phyloP scores from a whole-genome alignment of 2,329 filamentous ascomycete species.

The Phialophora expanda region DNA sequence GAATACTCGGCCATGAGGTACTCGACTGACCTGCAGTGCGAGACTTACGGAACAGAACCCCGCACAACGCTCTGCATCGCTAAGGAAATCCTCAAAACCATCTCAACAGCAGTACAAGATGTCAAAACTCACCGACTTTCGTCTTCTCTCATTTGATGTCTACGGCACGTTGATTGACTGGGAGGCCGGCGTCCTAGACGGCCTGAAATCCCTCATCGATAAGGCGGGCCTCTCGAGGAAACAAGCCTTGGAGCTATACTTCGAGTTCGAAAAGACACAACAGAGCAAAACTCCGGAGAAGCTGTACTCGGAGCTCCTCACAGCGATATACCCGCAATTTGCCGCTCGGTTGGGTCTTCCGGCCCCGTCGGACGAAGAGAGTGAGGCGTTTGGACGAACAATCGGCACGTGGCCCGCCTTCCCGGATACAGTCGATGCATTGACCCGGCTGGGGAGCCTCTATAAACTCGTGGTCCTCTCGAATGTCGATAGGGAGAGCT shows the following conservation, averaged over 20 bases:
- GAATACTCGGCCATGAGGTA: background rate
- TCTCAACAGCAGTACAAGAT: background rate
- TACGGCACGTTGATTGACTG: constrained; percentile 82
- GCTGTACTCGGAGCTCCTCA: constrained; percentile 23
- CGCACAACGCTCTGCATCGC: background rate
- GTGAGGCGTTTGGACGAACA: constrained; percentile 53
- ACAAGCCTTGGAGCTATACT: constrained; percentile 16
- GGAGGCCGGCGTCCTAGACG: constrained; percentile 64
- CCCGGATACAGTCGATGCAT: constrained; percentile 60
- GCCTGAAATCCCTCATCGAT: constrained; percentile 15
- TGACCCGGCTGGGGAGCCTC: constrained; percentile 54
- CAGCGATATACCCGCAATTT: constrained; percentile 22
- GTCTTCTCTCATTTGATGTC: constrained; percentile 71
- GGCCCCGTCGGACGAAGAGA: constrained; percentile 43
- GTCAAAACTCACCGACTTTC: constrained; percentile 37
- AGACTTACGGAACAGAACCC: background rate
- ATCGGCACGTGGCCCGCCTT: constrained; percentile 62
- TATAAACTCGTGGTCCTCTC: constrained; percentile 63
- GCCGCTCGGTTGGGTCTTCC: constrained; percentile 13
- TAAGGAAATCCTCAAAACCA: background rate
- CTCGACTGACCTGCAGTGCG: background rate
- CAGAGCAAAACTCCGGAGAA: constrained; percentile 21
- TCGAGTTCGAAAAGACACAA: constrained; percentile 14
- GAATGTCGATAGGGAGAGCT: constrained; percentile 62
- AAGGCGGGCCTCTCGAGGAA: constrained; percentile 10